Percentiles rank a stretch among this genome's conserved stretches.
These are phyloP conservation scores for Boletus vermiculosoides DNA, from an alignment of 768 basidiomycete species.

Conservation along the genomic window DNA sequence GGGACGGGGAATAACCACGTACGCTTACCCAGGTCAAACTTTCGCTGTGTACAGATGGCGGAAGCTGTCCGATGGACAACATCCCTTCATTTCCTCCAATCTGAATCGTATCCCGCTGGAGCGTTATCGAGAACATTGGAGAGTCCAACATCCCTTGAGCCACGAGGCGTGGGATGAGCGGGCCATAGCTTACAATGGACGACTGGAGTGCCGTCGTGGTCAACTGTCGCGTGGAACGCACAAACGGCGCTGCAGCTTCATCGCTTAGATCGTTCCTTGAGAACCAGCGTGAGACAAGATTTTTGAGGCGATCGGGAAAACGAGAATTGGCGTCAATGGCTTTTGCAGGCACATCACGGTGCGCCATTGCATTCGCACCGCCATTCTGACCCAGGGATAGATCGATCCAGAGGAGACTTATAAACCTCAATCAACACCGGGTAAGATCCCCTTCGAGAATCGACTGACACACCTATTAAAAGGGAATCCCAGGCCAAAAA, in stretches of 20 bases:
- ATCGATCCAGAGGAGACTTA: slow-evolving; percentile 48
- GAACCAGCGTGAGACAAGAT: slow-evolving; percentile 22
- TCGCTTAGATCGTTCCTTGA: slow-evolving; percentile 3
- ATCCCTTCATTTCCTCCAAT: slow-evolving; percentile 67
- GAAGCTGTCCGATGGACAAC: slow-evolving; percentile 66
- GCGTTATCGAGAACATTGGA: slow-evolving; percentile 55
- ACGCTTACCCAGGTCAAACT: slow-evolving; percentile 67
- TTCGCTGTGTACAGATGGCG: slow-evolving; percentile 44
- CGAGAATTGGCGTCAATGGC: not conserved
- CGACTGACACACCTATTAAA: slow-evolving; percentile 53
- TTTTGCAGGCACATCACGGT: slow-evolving; percentile 1
- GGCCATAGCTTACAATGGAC: slow-evolving; percentile 43
- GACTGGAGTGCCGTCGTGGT: slow-evolving; percentile 34
- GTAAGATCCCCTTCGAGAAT: not conserved
- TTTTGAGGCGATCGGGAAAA: slow-evolving; percentile 8
- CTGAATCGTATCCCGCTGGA: slow-evolving; percentile 69
- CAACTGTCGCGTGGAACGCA: slow-evolving; percentile 8
- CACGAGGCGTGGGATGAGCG: slow-evolving; percentile 48
- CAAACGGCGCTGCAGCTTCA: not conserved
- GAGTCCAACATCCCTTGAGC: slow-evolving; percentile 34
- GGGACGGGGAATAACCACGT: slow-evolving; percentile 47
- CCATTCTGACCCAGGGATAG: slow-evolving; percentile 30
- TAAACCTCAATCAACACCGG: not conserved
- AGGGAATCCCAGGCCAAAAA: slow-evolving; percentile 76
- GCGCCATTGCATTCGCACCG: not conserved